A percentile compares a stretch with the other conserved stretches of the same genome.
These are phyloP conservation scores for Mycena galopus DNA, from an alignment of 768 basidiomycete genomes.

Conservation along the genomic window DNA sequence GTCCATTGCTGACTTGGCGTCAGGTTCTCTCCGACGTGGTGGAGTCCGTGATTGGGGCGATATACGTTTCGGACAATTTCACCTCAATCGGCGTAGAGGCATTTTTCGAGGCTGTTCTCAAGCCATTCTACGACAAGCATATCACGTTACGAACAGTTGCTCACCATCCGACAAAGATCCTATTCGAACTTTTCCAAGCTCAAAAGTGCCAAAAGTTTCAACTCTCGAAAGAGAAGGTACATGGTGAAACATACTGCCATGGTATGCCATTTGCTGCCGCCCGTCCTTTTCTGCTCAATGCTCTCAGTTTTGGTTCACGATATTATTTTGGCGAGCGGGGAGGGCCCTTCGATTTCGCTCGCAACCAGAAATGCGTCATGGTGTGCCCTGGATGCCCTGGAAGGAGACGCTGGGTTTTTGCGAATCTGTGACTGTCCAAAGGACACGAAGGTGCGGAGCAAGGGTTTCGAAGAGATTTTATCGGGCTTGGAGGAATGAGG, in stretches of 20 bases:
- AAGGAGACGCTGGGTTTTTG: slow-evolving; percentile 71
- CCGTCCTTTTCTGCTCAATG: background rate
- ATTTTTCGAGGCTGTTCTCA: slow-evolving; percentile 76
- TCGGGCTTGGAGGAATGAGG: slow-evolving; percentile 43
- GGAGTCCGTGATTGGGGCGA: slow-evolving; percentile 83
- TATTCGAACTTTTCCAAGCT: slow-evolving; percentile 80
- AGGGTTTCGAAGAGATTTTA: slow-evolving; percentile 46
- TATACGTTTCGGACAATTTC: slow-evolving; percentile 84
- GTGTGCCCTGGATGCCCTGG: slow-evolving; percentile 77
- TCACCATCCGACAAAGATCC: slow-evolving; percentile 81
- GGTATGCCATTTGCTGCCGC: slow-evolving; percentile 53
- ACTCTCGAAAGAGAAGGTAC: slow-evolving; percentile 64
- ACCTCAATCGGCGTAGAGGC: slow-evolving; percentile 69
- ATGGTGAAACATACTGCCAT: slow-evolving; percentile 59
- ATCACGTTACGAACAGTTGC: slow-evolving; percentile 80
- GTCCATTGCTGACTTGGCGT: background rate
- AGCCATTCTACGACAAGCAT: slow-evolving; percentile 85
- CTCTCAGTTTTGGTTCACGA: slow-evolving; percentile 76
- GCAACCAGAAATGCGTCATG: slow-evolving; percentile 74
- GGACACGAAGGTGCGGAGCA: slow-evolving; percentile 51
- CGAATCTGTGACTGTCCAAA: slow-evolving; percentile 78
- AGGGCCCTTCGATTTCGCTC: slow-evolving; percentile 61
- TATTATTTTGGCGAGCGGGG: slow-evolving; percentile 69
- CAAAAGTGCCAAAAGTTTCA: slow-evolving; percentile 78
- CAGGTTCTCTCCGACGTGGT: slow-evolving; percentile 85